These are phyloP conservation scores for Clavispora carvajalis DNA, from an alignment of 805 yeast species.

Conservation along the genomic window DNA sequence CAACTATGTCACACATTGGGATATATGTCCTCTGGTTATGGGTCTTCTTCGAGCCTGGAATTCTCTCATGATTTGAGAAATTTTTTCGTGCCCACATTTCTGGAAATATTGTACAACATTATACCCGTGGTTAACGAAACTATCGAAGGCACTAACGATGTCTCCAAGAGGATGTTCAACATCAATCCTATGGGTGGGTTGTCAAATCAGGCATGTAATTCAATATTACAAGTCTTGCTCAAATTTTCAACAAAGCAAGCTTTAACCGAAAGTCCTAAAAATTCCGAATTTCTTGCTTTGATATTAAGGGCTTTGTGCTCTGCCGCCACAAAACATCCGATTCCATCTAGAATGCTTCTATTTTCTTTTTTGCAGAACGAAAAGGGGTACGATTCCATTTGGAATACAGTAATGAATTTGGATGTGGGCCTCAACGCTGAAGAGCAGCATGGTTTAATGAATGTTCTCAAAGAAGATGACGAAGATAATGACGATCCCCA, in stretches of 20 bases:
- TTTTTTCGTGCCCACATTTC: conserved; percentile 39
- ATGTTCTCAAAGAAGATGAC: conserved; percentile 1
- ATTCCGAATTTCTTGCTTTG: conserved; percentile 55
- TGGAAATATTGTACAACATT: conserved; percentile 59
- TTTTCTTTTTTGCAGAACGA: conserved; percentile 44
- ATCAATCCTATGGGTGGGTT: conserved; percentile 36
- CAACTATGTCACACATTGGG: conserved; percentile 37
- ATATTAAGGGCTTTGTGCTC: conserved; percentile 53
- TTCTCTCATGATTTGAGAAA: conserved; percentile 21
- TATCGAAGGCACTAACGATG: conserved; percentile 14
- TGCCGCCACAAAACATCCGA: conserved; percentile 45
- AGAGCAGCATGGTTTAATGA: conserved; percentile 11
- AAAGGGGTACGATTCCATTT: conserved; percentile 30
- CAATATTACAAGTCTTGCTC: conserved; percentile 39
- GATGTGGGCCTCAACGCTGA: conserved; percentile 21
- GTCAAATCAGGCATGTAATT: conserved; percentile 46
- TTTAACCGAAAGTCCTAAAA: conserved; percentile 34
- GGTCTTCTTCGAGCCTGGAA: conserved; percentile 7
- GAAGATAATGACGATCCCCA: not conserved
- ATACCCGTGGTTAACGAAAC: conserved; percentile 31
- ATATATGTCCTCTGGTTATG: not conserved
- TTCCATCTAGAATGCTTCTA: conserved; percentile 49
- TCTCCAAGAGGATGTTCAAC: conserved; percentile 23
- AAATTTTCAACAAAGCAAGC: conserved; percentile 33
- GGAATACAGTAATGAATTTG: conserved; percentile 28